phyloP scores from a whole-genome alignment of 179 eudicot genomes.

The Silene noctiflora region DNA sequence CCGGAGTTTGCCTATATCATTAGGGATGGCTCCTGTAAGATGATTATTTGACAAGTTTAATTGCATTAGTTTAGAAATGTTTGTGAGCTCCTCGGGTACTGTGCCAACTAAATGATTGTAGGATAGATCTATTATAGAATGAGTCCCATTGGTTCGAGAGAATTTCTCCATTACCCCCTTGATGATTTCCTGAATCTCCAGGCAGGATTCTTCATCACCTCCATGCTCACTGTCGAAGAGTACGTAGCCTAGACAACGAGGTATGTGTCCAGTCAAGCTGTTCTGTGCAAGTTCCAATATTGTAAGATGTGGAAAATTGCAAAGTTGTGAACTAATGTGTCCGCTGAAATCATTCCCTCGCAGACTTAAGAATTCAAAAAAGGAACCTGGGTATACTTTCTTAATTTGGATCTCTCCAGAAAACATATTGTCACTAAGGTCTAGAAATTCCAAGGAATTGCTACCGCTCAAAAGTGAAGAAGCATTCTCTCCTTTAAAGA shows the following conservation, averaged over 20 bases:
- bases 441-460: neutral
- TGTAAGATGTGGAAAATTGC: neutral
- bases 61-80: neutral
- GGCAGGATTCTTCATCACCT: neutral
- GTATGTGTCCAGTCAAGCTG: neutral
- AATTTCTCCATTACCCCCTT: neutral
- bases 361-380: neutral
- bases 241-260: constrained; percentile 6
- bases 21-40: neutral
- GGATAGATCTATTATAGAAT: neutral
- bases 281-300: constrained; percentile 4
- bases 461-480: neutral
- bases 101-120: constrained; percentile 3
- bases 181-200: constrained; percentile 8
- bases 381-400: neutral
- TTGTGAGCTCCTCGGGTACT: constrained; percentile 1
- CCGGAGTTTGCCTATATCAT: neutral
- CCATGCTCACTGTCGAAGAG: neutral
- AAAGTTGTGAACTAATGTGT: neutral
- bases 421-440: neutral
- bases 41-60: constrained; percentile 15
- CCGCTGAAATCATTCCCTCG: constrained; percentile 6
- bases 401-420: neutral
- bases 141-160: neutral
- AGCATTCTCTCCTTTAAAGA: constrained; percentile 7